Evolutionary conservation across 75 land plant genomes (phyloP).

Genomic region (Picea glauca): DNA sequence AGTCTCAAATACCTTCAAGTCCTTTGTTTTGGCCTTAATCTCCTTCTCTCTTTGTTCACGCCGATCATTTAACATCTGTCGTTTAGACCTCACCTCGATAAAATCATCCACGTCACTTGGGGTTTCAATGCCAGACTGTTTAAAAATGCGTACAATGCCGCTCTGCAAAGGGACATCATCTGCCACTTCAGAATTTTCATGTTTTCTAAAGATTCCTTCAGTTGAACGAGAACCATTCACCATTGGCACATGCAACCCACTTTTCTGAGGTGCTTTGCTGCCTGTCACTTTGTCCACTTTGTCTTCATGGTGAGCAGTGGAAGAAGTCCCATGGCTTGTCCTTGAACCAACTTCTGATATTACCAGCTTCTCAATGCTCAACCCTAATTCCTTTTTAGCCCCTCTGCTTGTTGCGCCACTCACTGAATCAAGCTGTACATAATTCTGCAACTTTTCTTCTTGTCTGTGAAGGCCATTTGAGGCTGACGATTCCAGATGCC

Average conservation of each 20-base stretch:
- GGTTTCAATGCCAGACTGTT: slow-evolving; percentile 81
- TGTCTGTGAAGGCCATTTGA: slow-evolving; percentile 9
- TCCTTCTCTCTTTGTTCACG: slow-evolving; percentile 83
- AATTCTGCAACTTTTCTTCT: slow-evolving; percentile 21
- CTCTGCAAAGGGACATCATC: slow-evolving; percentile 65
- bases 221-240: slow-evolving; percentile 10
- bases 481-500: slow-evolving; percentile 9
- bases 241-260: slow-evolving; percentile 13
- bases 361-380: slow-evolving; percentile 8
- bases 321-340: slow-evolving; percentile 9
- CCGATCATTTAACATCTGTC: slow-evolving; percentile 82
- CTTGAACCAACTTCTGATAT: slow-evolving; percentile 13
- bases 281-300: slow-evolving; percentile 16
- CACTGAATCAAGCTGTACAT: neutral
- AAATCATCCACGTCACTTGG: slow-evolving; percentile 93
- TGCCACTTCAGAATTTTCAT: slow-evolving; percentile 38
- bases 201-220: slow-evolving; percentile 40
- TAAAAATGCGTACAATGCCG: slow-evolving; percentile 72
- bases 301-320: slow-evolving; percentile 12
- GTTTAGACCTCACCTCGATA: slow-evolving; percentile 87
- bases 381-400: slow-evolving; percentile 15
- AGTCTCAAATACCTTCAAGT: slow-evolving; percentile 50
- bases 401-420: slow-evolving; percentile 14
- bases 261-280: slow-evolving; percentile 27
- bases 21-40: slow-evolving; percentile 66